These are phyloP conservation scores for Pichia membranifaciens DNA, from an alignment of 805 yeast genomes.

Conservation along the genomic window DNA sequence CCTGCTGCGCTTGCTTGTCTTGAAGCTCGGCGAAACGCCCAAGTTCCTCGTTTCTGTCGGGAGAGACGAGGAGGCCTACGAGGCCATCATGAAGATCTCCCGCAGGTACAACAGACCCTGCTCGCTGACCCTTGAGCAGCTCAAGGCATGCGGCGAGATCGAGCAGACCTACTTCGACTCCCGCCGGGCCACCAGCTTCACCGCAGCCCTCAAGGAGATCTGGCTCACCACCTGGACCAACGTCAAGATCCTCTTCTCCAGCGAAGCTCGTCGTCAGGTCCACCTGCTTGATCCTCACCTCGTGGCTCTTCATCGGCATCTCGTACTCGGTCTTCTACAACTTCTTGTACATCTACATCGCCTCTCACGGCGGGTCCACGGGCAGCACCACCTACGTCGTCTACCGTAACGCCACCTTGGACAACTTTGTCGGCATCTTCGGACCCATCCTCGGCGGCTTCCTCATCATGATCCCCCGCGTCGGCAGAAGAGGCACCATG, in stretches of 20 bases:
- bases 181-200: constrained; percentile 17
- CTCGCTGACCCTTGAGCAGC: constrained; percentile 41
- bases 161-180: constrained; percentile 21
- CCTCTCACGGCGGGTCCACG: constrained; percentile 44
- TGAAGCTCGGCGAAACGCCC: constrained; percentile 50
- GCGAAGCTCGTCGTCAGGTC: constrained; percentile 38
- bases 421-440: constrained; percentile 40
- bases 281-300: constrained; percentile 39
- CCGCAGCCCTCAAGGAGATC: constrained; percentile 24
- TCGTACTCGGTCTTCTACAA: constrained; percentile 54
- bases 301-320: constrained; percentile 56
- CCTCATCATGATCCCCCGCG: constrained; percentile 26
- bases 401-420: constrained; percentile 45
- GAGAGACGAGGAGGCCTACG: constrained; percentile 44
- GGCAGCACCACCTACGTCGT: constrained; percentile 34
- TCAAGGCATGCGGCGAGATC: constrained; percentile 40
- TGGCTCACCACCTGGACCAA: constrained; percentile 32
- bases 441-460: constrained; percentile 52
- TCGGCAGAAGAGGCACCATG: constrained; percentile 57
- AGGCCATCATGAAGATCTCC: constrained; percentile 40
- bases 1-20: constrained; percentile 40
- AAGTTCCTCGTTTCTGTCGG: constrained; percentile 49
- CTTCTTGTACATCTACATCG: constrained; percentile 47
- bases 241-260: constrained; percentile 41
- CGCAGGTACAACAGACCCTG: constrained; percentile 36